Base-by-base conservation (phyloP, 495 filamentous ascomycete species). In the Xylaria castorea region DNA sequence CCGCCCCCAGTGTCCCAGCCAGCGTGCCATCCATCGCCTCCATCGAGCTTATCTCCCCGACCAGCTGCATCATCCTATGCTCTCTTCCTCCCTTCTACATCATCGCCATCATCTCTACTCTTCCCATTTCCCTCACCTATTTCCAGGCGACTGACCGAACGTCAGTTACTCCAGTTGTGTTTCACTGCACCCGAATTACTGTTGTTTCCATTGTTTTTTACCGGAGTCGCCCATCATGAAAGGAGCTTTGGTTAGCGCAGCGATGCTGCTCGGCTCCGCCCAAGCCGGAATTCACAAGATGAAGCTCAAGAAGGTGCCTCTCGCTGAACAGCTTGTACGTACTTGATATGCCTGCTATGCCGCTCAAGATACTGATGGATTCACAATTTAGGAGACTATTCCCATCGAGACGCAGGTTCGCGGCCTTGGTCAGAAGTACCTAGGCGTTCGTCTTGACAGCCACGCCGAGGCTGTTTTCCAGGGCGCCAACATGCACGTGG, bases 241-340 rank as follows among this genome's bases (percentile, higher is more conserved):
- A 89, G 87, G 89, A 76, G 83, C 91, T 83, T 85, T 92, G 74
- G 81, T 91, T 73, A 78, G 91, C 74, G 91, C 94, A 85, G 91
- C 91, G 75, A 85, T 89, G 89, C 89, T 97, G 90, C 86, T 97
- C 80, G 90, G 93, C 85, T 90, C 91, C 82, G 91, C 92, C 76
- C 87, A 92, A 80, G 94, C 92, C 72, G 93, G 90, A 78, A 87
- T 96, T 53, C 94, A 97, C 87, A 95, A 93, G 88, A 89, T 97
- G 87, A 97, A 97, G 87, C 91, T 99, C 76, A 92, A 97, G 88
- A 99, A 99, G 90, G 85, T 98, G 67, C 93, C 97, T 72, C 87
- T 98, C 50, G 87, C 91, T 30, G 93, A 98, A 82, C 95, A 98
- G 84, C 89, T 99, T 77, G 95, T 97, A 87, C 77, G 92, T 87